phyloP scores from a whole-genome alignment of 139 green algal genomes.

The Ulvella scutata region DNA sequence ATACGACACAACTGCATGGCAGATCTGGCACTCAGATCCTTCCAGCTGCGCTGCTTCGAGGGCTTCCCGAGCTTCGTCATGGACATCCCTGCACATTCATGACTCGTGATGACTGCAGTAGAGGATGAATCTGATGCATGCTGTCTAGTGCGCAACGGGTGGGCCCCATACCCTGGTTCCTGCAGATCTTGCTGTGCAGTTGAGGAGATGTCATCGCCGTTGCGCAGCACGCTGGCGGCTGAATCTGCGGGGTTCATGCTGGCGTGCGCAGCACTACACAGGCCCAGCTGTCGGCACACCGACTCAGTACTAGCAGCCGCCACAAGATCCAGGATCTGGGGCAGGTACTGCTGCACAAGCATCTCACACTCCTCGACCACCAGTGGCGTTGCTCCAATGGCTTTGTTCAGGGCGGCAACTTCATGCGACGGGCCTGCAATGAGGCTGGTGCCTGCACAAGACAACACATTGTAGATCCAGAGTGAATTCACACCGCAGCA shows the following conservation, averaged over 20 bases:
- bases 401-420: constrained; percentile 61
- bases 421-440: constrained; percentile 54
- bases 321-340: constrained; percentile 40
- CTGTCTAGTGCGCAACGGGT: no score
- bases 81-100: no score
- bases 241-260: no score
- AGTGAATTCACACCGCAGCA: background rate
- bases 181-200: background rate
- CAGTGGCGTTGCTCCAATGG: constrained; percentile 31
- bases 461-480: no score
- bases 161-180: no score
- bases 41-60: no score
- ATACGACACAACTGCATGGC: constrained; percentile 62
- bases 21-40: constrained; percentile 55
- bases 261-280: no score
- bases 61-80: no score
- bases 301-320: no score
- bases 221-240: constrained; percentile 4
- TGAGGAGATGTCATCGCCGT: background rate
- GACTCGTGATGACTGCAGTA: no score
- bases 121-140: no score
- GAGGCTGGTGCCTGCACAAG: constrained; percentile 46
- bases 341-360: constrained; percentile 55
- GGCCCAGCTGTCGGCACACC: no score
- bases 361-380: constrained; percentile 48